These are phyloP conservation scores for Penicillium malachiteum DNA, from an alignment of 495 filamentous ascomycete genomes.

Conservation along the genomic window DNA sequence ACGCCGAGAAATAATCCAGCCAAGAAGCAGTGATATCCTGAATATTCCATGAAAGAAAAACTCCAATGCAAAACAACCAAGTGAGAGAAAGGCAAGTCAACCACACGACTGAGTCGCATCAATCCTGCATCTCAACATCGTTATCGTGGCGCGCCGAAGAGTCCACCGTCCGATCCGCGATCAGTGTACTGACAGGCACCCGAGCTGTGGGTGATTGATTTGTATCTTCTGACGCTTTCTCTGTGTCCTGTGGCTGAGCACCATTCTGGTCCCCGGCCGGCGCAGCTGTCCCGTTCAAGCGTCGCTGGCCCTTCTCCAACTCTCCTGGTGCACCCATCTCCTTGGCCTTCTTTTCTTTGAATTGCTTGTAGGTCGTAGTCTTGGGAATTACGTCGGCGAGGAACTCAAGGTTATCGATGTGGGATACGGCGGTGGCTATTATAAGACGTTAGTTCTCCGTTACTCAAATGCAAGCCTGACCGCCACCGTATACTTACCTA, in stretches of 20 bases:
- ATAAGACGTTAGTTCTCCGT: background rate
- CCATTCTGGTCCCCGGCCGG: constrained; percentile 33
- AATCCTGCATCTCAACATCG: constrained; percentile 60
- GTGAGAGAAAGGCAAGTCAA: constrained; percentile 2
- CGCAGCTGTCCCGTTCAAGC: constrained; percentile 41
- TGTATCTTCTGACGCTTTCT: constrained; percentile 14
- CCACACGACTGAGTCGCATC: background rate
- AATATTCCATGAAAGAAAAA: constrained; percentile 19
- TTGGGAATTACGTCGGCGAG: constrained; percentile 87
- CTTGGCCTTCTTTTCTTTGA: constrained; percentile 63
- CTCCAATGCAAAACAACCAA: constrained; percentile 25
- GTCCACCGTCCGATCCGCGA: constrained; percentile 39
- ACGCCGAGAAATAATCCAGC: background rate
- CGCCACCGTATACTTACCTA: constrained; percentile 53
- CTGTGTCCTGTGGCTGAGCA: constrained; percentile 9
- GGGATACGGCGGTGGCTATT: constrained; percentile 78
- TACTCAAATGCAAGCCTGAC: background rate
- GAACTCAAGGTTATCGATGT: constrained; percentile 93
- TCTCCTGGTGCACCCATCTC: constrained; percentile 43
- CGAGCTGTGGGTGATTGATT: constrained; percentile 29
- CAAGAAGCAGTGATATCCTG: constrained; percentile 9
- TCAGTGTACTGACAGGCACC: constrained; percentile 38
- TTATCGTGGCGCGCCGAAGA: constrained; percentile 27
- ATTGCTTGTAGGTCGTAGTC: constrained; percentile 75
- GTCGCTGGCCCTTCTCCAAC: constrained; percentile 55